Evolutionary conservation across 352 stramenopile species (phyloP), one percentile per base, ranked within the genome.

Genomic region (Phytophthora aleatoria): DNA sequence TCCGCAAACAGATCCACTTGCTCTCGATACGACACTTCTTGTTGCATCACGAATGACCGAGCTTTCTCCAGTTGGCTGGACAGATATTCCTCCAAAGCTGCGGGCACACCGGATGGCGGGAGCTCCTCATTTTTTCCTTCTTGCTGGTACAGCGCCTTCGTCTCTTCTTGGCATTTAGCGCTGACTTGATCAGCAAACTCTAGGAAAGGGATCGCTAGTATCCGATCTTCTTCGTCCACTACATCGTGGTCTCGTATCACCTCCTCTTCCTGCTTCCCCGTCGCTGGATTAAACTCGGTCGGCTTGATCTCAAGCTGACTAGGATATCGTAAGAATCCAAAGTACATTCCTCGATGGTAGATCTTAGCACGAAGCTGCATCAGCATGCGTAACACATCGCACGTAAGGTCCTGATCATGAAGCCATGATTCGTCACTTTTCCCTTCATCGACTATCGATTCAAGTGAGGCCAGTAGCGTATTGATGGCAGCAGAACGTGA

Each of bases 61-160:
- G 84, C 87, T 65, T 95, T 95, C 15, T 85, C 72, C 3, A 67
- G n/a, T 33, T 87, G 85, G 11, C 67, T 79, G 15, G 47, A 35
- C 10, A 97, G 61, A 56, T 94, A 97, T 38, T 90, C 73, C 15
- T 90, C 80, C 7, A 97, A 65, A 3, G 85, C 90, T 2, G 76
- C 71, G 0, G 89, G 88, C 1, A 96, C 77, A 11, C 78, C 83
- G 0, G 67, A 77, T 11, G 74, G 65, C 16, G 76, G 74, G 2
- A 96, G 66, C n/a, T 95, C 81, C 13, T 93, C 75, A 26, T 77
- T 53, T 64, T 89, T 83, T 16, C 79, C 83, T 62, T 90, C 81
- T 54, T 87, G 76, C 57, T 84, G 55, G 56, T 83, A 89, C 6
- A 90, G 57, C 3, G 48, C 27, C 8, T 73, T 72, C 11, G 81